Evolutionary conservation across 1,284 basidiomycete genomes (phyloP), one percentile per base, ranked within the genome.

Genomic region (Puccinia coronata): DNA sequence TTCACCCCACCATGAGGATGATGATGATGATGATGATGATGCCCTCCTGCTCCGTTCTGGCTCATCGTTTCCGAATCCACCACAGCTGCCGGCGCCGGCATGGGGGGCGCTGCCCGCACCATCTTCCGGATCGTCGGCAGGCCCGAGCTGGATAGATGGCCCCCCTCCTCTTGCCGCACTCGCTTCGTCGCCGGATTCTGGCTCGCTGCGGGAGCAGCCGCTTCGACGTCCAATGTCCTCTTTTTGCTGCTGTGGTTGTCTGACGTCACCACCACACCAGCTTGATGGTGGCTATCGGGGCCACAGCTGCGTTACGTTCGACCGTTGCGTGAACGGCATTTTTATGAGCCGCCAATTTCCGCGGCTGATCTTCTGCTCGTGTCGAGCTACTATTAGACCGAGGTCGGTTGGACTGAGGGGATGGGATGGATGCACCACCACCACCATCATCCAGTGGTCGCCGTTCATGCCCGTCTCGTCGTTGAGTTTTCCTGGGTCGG

Each of bases 41-140:
- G n/a, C n/a, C n/a, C n/a, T n/a, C n/a, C n/a, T n/a, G n/a, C n/a
- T n/a, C n/a, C n/a, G n/a, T n/a, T 55, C 36, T n/a, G 41, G n/a
- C 20, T 55, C 55, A 9, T n/a, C n/a, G n/a, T n/a, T n/a, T n/a
- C n/a, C n/a, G n/a, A n/a, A n/a, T n/a, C n/a, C n/a, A n/a, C n/a
- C n/a, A n/a, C n/a, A n/a, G n/a, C n/a, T n/a, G n/a, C n/a, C n/a
- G n/a, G n/a, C n/a, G 25, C 67, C 14, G 49, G 9, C 28, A 23
- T 1, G 8, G 49, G n/a, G 18, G 53, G 57, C 16, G 59, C 25
- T 14, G 59, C 36, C 31, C 63, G 31, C 23, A 59, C 53, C 41
- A 80, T 34, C 23, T 80, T 80, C 18, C 67, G 47, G 28, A 80
- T 80, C 23, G 77, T 57, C 12, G 77, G 77, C 16, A 80, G 41